Evolutionary conservation across 2,329 filamentous ascomycete species (phyloP).

Genomic region (Stachybotrys chlorohalonatus): DNA sequence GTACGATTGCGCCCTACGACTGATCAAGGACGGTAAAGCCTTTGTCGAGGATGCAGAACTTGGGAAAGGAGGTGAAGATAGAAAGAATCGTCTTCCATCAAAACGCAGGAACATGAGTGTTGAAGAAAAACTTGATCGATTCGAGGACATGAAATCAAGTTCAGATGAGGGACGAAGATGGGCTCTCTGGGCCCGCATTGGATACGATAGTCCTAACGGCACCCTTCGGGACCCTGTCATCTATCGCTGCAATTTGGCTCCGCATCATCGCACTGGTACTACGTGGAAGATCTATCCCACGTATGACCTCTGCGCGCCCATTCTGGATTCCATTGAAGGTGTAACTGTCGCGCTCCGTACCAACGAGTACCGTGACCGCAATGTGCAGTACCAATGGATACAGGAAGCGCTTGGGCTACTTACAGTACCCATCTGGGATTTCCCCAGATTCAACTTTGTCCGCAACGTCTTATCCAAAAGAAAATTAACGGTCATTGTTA

Average conservation of each 20-base stretch:
- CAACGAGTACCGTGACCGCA: neutral
- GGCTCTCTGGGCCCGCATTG: neutral
- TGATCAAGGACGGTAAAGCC: conserved; percentile 73
- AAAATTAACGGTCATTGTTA: neutral
- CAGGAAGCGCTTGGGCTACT: neutral
- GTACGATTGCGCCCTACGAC: conserved; percentile 65
- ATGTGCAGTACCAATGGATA: neutral
- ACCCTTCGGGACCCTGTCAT: neutral
- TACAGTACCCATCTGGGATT: neutral
- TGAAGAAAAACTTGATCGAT: neutral
- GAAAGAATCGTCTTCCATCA: conserved; percentile 57
- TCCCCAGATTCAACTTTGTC: neutral
- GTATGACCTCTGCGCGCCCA: neutral
- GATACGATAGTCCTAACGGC: neutral
- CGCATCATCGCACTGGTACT: neutral
- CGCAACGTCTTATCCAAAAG: neutral
- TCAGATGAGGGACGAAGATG: neutral
- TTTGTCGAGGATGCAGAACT: conserved; percentile 85
- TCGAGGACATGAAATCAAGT: neutral
- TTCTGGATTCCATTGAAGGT: neutral
- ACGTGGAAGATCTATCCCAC: neutral
- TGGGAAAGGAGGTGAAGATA: conserved; percentile 71
- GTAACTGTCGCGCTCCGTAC: neutral
- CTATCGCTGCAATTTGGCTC: neutral
- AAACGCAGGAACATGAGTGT: neutral